Evolutionary conservation across 345 rosid species (phyloP), one percentile per base, ranked within the genome.

Genomic region (Gossypium anomalum): DNA sequence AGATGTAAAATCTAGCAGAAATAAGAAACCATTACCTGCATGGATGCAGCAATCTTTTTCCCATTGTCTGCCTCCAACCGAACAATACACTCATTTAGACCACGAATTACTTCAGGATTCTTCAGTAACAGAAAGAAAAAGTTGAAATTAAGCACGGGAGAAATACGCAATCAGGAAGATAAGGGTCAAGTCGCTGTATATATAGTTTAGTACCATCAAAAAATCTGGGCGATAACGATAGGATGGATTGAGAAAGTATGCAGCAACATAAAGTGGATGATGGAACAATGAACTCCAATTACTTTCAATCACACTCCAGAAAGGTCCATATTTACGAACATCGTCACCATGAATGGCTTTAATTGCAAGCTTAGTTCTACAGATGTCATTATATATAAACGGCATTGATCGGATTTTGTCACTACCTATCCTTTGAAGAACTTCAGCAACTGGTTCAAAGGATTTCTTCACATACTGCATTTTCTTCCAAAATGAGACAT

Each of bases 201-300:
- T 43, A 17, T 43, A 44, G 38, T 72, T 48, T 15, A 51, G 61
- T 90, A 94, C 98, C 93, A 83, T 80, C 68, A 84, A 61, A 79
- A 91, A 89, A 84, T 94, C 98, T 49, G 85, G 84, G 71, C 84
- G 88, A 75, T 89, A 94, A 64, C 91, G 89, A 67, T 86, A 86
- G n/a, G 92, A 85, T 7, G 97, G 98, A 80, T 92, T 94, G 79
- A 94, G 88, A 82, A 91, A 92, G 84, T 91, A 92, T 48, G 98
- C 95, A 79, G 98, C 97, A 70, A 88, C 86, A 74, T 89, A 84
- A 62, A 94, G 93, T 17, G 98, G 98, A 74, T 94, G 98, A 76
- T 81, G 92, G 80, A 88, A 85, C 83, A 89, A 85, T 51, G 89
- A 76, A 83, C 83, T 88, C 92, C 92, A 90, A 47, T 87, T 88